A percentile compares a stretch with the other conserved stretches of the same genome.
phyloP scores from a whole-genome alignment of 176 grass and related monocot genomes.

The Rhynchospora pubera region DNA sequence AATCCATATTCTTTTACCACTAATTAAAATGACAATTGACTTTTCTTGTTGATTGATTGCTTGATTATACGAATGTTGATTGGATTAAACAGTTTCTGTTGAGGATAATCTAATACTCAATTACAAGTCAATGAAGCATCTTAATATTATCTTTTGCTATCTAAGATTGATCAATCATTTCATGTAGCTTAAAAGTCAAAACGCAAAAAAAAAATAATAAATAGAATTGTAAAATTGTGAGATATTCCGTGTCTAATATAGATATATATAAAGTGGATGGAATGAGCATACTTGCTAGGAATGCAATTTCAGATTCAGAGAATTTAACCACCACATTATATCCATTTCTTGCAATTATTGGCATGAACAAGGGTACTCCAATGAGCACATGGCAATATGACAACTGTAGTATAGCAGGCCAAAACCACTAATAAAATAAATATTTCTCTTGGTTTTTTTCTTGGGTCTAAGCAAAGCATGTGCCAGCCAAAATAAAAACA shows the following conservation, averaged over 20 bases:
- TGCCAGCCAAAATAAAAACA: constrained; percentile 1
- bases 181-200: background rate
- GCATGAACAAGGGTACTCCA: background rate
- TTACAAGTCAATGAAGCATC: background rate
- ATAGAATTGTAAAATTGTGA: background rate
- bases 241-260: background rate
- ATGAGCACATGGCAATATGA: background rate
- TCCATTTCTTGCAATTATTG: background rate
- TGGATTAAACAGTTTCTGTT: background rate
- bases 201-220: background rate
- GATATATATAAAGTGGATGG: background rate
- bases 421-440: background rate
- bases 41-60: background rate
- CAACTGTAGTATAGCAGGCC: background rate
- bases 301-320: background rate
- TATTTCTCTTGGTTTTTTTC: background rate
- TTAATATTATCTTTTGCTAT: background rate
- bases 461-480: background rate
- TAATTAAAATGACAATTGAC: background rate
- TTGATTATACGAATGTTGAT: background rate
- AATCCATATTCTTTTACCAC: too few relatives aligned
- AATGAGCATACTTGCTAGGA: background rate
- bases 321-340: background rate
- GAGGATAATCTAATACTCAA: background rate
- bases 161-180: background rate